Evolutionary conservation across 1,284 basidiomycete genomes (phyloP).

Genomic region (Microbotryomycetes sp.): DNA sequence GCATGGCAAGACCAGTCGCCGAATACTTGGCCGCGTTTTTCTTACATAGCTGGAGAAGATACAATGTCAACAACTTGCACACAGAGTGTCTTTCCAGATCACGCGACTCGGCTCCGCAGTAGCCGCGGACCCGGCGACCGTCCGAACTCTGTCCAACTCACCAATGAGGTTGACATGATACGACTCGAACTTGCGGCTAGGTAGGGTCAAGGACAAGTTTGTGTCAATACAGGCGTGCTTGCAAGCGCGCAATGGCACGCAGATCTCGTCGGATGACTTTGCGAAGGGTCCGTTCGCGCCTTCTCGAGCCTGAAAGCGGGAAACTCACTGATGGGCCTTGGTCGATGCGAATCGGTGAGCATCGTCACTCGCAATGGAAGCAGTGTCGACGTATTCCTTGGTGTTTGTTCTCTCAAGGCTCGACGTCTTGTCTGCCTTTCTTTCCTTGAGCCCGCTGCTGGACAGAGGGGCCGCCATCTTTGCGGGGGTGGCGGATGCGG

Average conservation of each 20-base stretch:
- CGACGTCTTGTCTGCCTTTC: neutral
- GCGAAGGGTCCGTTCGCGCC: too few relatives aligned
- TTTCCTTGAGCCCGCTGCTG: neutral
- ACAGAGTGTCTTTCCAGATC: neutral
- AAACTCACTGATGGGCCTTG: neutral
- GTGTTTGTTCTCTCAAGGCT: neutral
- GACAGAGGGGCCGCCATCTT: too few relatives aligned
- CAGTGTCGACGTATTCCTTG: neutral
- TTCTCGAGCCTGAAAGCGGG: too few relatives aligned
- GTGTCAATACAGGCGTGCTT: too few relatives aligned
- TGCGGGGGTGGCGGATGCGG: too few relatives aligned
- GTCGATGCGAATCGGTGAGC: neutral
- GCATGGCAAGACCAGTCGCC: neutral
- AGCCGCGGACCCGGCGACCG: neutral
- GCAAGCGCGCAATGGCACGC: too few relatives aligned
- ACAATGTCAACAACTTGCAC: neutral
- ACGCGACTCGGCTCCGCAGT: neutral
- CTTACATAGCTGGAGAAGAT: neutral
- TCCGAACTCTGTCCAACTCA: neutral
- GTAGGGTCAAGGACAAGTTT: too few relatives aligned
- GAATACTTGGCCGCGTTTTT: neutral
- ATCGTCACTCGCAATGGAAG: neutral
- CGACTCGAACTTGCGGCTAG: neutral
- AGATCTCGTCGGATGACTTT: too few relatives aligned
- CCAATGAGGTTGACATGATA: neutral